A percentile compares a stretch with the other conserved stretches of the same genome.
Conservation (phyloP, 768 basidiomycete genomes). For the Kwoniella sp. region DNA sequence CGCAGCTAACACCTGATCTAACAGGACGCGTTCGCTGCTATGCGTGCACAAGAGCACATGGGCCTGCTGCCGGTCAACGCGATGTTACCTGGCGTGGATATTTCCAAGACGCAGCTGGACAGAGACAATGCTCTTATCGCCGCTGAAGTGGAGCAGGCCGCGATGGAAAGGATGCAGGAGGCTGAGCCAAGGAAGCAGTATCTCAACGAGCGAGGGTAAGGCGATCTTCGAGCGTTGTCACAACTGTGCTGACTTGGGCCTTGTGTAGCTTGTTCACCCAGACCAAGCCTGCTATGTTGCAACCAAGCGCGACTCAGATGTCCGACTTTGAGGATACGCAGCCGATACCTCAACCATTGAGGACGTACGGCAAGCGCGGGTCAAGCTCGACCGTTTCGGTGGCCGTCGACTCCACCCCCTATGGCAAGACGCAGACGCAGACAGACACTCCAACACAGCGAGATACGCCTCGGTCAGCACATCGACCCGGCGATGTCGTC, state of each 20-base stretch:
- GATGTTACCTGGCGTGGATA: conserved; percentile 31
- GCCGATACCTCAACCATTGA: too few relatives aligned
- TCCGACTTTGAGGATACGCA: conserved; percentile 9
- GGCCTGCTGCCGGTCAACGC: conserved; percentile 30
- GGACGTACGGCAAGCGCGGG: not conserved
- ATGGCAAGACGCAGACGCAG: conserved; percentile 10
- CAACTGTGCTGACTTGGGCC: not conserved
- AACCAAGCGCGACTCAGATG: not conserved
- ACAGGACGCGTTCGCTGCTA: conserved; percentile 23
- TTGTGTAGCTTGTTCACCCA: conserved; percentile 43
- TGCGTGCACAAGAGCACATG: conserved; percentile 10
- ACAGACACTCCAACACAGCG: conserved; percentile 4
- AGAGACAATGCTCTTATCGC: conserved; percentile 40
- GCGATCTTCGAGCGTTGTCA: not conserved
- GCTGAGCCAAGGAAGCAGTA: conserved; percentile 27
- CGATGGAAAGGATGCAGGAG: conserved; percentile 12
- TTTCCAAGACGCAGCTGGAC: conserved; percentile 37
- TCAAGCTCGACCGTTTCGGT: conserved; percentile 1
- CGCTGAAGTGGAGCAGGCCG: conserved; percentile 30
- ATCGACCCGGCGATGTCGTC: not conserved
- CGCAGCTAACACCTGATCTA: conserved; percentile 1
- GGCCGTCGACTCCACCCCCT: conserved; percentile 2
- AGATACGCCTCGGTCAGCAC: not conserved
- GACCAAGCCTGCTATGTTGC: conserved; percentile 26
- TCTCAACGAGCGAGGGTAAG: conserved; percentile 44